Percentiles rank a stretch among this genome's conserved stretches.
These are phyloP conservation scores for Dactylellina leptospora DNA, from an alignment of 2,329 filamentous ascomycete species.

Conservation along the genomic window DNA sequence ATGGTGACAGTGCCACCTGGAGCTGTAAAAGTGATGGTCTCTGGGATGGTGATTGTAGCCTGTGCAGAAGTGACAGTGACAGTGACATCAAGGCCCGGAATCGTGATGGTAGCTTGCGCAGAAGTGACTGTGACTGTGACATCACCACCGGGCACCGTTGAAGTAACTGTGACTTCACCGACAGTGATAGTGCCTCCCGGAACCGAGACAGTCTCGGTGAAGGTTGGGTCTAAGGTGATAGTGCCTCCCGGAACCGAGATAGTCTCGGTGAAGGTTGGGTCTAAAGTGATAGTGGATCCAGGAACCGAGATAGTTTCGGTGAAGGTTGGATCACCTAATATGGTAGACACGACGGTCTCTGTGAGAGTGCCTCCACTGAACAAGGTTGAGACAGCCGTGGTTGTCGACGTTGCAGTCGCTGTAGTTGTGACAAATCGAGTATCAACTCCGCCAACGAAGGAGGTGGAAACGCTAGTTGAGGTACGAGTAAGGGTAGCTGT, in stretches of 20 bases:
- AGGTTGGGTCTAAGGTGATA: background rate
- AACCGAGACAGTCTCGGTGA: constrained; percentile 10
- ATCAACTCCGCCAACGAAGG: too few relatives aligned
- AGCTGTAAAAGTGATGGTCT: background rate
- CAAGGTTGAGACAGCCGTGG: too few relatives aligned
- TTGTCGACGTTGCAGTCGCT: too few relatives aligned
- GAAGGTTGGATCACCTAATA: constrained; percentile 1
- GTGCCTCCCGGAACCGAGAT: background rate
- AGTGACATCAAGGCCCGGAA: background rate
- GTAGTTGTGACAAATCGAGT: too few relatives aligned
- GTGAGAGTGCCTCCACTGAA: too few relatives aligned
- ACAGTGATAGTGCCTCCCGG: constrained; percentile 3
- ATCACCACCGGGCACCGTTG: background rate
- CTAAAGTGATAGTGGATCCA: background rate
- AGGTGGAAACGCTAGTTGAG: too few relatives aligned
- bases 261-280: constrained; percentile 13
- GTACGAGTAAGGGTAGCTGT: too few relatives aligned
- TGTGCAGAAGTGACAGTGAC: background rate
- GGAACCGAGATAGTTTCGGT: constrained; percentile 11
- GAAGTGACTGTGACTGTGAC: background rate
- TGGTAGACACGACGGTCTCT: too few relatives aligned
- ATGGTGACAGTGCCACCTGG: too few relatives aligned
- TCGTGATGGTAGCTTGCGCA: background rate
- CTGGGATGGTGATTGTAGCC: background rate
- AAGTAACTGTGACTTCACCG: background rate